Percentiles rank a stretch among this genome's conserved stretches.
Conservation (phyloP, 345 rosid genomes). For the Gossypium raimondii region DNA sequence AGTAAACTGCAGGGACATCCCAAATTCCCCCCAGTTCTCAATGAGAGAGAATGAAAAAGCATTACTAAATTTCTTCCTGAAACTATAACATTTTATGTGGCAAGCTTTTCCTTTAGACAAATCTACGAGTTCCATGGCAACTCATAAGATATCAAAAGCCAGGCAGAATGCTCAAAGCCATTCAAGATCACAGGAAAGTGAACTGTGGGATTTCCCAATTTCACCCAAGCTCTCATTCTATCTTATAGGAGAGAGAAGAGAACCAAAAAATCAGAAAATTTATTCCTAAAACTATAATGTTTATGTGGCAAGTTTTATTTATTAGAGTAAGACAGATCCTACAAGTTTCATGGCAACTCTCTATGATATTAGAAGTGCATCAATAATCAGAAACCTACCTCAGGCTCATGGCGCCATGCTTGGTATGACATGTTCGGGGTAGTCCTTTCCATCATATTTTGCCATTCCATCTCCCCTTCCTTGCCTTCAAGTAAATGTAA, state of each 20-base stretch:
- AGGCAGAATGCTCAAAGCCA: not conserved
- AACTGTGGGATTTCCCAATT: not conserved
- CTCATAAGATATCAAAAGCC: not conserved
- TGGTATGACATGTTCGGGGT: constrained; percentile 78
- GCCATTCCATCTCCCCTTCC: constrained; percentile 77
- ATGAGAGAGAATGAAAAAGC: not conserved
- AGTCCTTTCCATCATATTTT: constrained; percentile 72
- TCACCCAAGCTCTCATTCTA: too few relatives aligned
- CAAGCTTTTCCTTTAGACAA: not conserved
- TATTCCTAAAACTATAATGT: not conserved
- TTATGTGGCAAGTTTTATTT: not conserved
- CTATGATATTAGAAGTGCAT: not conserved
- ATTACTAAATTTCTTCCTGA: not conserved
- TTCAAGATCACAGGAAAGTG: not conserved
- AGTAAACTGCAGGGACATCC: not conserved
- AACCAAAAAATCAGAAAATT: not conserved
- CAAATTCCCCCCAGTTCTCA: not conserved
- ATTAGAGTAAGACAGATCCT: not conserved
- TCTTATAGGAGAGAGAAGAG: not conserved
- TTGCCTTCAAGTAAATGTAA: constrained; percentile 60
- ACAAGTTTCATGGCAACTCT: not conserved
- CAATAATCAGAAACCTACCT: constrained; percentile 35
- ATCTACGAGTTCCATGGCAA: not conserved
- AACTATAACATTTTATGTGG: not conserved
- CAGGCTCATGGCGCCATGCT: constrained; percentile 92